These are phyloP conservation scores for Bifiguratus adelaidae DNA, from an alignment of 192 early-diverging fungal species.

Conservation along the genomic window DNA sequence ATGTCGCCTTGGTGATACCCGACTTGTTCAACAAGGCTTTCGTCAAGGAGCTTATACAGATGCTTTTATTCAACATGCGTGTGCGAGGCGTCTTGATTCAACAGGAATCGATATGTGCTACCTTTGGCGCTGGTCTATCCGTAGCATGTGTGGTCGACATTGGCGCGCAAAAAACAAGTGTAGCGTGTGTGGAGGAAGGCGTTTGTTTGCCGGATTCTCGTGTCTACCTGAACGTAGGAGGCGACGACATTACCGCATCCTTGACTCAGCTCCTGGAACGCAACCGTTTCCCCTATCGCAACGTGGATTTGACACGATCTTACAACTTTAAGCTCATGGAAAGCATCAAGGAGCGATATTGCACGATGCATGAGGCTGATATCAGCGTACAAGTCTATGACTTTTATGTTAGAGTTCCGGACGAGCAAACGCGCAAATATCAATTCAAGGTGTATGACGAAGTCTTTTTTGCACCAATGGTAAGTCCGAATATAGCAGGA, in stretches of 20 bases:
- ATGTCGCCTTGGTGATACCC: conserved; percentile 71
- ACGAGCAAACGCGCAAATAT: conserved; percentile 57
- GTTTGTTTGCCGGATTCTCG: conserved; percentile 57
- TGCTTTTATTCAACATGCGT: conserved; percentile 68
- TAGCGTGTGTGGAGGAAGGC: conserved; percentile 80
- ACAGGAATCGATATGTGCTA: conserved; percentile 69
- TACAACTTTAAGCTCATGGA: conserved; percentile 71
- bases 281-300: conserved; percentile 66
- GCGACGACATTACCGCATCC: conserved; percentile 81
- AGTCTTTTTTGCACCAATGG: conserved; percentile 67
- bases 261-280: conserved; percentile 51
- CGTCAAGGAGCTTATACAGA: conserved; percentile 45
- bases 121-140: conserved; percentile 80
- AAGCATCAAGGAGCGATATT: conserved; percentile 76
- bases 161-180: conserved; percentile 80
- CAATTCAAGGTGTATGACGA: conserved; percentile 85
- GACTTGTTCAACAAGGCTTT: conserved; percentile 58
- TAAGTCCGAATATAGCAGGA: conserved; percentile 10
- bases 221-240: conserved; percentile 41
- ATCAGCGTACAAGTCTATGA: conserved; percentile 74
- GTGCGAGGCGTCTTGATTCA: conserved; percentile 67
- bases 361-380: conserved; percentile 74
- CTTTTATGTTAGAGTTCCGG: conserved; percentile 72
- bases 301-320: conserved; percentile 43
- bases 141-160: conserved; percentile 84